Evolutionary conservation across 345 rosid genomes (phyloP), one percentile per base, ranked within the genome.

Genomic region (Reutealis trisperma): DNA sequence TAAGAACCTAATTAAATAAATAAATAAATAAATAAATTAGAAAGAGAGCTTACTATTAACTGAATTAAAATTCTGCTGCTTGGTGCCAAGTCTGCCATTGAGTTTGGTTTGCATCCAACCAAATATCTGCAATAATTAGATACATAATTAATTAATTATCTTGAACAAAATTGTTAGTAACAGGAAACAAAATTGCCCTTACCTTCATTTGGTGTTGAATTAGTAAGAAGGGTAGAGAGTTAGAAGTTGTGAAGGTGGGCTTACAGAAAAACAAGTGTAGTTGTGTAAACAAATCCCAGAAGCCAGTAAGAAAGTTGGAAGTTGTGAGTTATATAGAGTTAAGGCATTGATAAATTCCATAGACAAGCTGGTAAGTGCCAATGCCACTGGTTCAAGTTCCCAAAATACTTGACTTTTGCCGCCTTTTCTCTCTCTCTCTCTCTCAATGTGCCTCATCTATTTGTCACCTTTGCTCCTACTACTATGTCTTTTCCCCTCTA

Each of bases 51-150:
- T 79, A 91, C 97, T 4, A 78, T 55, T 65, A 70, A 73, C 67
- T 18, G 86, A 63, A 67, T 54, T 55, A 19, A 83, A 42, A 75
- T 45, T 58, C 2, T 78, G n/a, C 51, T 81, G 81, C 67, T 80
- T 82, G 77, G 62, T 58, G 22, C 62, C 79, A 61, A 74, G 77
- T 62, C 44, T 62, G 61, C 75, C 69, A 27, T 25, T 74, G 72
- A 88, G 82, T 83, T 89, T 93, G 83, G 78, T 85, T 80, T 93
- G 98, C 84, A 89, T 80, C 98, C 98, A 93, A 75, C 80, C 75
- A 62, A 90, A 86, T 45, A 88, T 76, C 98, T 93, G 90, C 75
- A 78, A 63, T 32, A 27, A 51, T 55, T 30, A 16, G 60, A 32
- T 10, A 70, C 45, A 67, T 19, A 27, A 24, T n/a, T 47, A 64